phyloP scores from a whole-genome alignment of 1,284 basidiomycete species.

The Rhodotorula sp. region DNA sequence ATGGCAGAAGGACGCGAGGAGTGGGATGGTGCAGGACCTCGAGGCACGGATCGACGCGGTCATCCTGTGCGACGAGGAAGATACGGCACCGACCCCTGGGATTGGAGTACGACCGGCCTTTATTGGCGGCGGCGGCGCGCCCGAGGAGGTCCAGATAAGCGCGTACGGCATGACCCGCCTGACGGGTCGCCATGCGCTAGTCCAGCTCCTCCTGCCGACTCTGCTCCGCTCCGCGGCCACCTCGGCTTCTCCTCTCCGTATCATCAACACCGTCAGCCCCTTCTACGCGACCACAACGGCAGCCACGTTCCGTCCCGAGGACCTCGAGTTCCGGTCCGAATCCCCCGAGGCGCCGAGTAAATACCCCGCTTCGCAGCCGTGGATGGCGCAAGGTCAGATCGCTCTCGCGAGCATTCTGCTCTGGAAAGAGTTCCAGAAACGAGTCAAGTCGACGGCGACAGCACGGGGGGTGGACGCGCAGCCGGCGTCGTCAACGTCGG shows the following conservation, averaged over 20 bases:
- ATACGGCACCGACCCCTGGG: background rate
- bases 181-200: slow-evolving; percentile 29
- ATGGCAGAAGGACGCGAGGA: slow-evolving; percentile 36
- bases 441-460: slow-evolving; percentile 12
- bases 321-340: slow-evolving; percentile 8
- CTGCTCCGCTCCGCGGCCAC: slow-evolving; percentile 34
- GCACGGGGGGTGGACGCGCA: background rate
- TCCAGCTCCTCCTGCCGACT: slow-evolving; percentile 35
- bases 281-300: slow-evolving; percentile 35
- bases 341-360: background rate
- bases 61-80: slow-evolving; percentile 40
- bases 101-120: background rate
- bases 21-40: slow-evolving; percentile 40
- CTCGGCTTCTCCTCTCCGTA: slow-evolving; percentile 28
- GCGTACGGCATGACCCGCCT: slow-evolving; percentile 18
- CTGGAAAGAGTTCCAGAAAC: slow-evolving; percentile 26
- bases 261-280: slow-evolving; percentile 37
- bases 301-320: slow-evolving; percentile 1
- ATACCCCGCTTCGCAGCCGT: background rate
- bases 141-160: slow-evolving; percentile 2
- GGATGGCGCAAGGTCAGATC: slow-evolving; percentile 23
- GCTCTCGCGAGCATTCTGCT: slow-evolving; percentile 24
- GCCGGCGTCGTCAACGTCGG: background rate
- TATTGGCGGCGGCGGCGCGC: background rate
- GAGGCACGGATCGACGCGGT: slow-evolving; percentile 40